phyloP scores from a whole-genome alignment of 2,329 filamentous ascomycete species.

The Alternaria atra region DNA sequence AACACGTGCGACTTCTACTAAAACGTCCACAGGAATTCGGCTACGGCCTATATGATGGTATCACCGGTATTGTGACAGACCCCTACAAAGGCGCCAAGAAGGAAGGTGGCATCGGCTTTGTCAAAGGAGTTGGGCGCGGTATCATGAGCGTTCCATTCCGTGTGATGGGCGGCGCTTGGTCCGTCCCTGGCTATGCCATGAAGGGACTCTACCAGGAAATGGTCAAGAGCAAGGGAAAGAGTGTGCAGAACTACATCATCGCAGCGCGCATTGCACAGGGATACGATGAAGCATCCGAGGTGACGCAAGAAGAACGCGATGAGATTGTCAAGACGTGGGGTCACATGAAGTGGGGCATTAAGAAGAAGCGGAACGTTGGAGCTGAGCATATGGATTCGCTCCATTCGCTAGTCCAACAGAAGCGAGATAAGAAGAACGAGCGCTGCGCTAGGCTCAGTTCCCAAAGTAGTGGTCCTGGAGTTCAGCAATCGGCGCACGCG shows the following conservation, averaged over 20 bases:
- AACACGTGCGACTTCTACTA: background rate
- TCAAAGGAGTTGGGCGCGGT: conserved; percentile 85
- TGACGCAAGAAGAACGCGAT: conserved; percentile 66
- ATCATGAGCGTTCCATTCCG: conserved; percentile 84
- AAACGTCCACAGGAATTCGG: conserved; percentile 68
- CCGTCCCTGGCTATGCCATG: conserved; percentile 81
- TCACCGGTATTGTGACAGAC: conserved; percentile 82
- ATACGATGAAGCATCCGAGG: conserved; percentile 67
- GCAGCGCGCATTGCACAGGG: conserved; percentile 80
- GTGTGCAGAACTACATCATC: conserved; percentile 80
- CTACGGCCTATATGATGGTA: conserved; percentile 80
- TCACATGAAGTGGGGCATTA: conserved; percentile 66
- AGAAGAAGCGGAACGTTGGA: conserved; percentile 62
- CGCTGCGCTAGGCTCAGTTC: conserved; percentile 39
- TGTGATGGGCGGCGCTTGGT: conserved; percentile 72
- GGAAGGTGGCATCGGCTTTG: conserved; percentile 70
- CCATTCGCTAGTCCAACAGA: conserved; percentile 54
- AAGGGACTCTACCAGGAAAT: conserved; percentile 84
- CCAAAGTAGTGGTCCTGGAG: conserved; percentile 15
- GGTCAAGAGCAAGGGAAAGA: conserved; percentile 73
- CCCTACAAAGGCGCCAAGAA: conserved; percentile 75
- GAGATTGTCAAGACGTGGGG: conserved; percentile 74
- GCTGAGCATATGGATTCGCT: conserved; percentile 60
- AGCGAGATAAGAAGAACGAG: conserved; percentile 46
- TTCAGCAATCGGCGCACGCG: conserved; percentile 28